Conservation (phyloP, 108 stramenopile species). For the Skeletonema tropicum region DNA sequence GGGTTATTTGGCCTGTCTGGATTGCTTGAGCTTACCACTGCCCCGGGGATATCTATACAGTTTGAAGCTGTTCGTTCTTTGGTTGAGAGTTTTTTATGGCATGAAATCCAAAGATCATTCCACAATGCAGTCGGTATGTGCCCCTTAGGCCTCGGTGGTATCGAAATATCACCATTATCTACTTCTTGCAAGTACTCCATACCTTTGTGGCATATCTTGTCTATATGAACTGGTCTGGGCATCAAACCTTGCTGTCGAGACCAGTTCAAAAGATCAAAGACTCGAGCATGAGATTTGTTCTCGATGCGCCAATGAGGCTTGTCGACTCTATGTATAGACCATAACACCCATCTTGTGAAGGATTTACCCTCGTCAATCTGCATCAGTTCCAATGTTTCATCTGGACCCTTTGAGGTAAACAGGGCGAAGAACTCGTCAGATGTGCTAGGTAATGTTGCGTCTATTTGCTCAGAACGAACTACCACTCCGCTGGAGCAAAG, state of each 20-base stretch:
- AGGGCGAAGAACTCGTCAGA: slow-evolving; percentile 14
- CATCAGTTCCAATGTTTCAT: background rate
- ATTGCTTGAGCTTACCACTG: slow-evolving; percentile 18
- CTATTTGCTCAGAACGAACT: background rate
- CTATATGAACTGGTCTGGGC: slow-evolving; percentile 15
- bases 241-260: slow-evolving; percentile 19
- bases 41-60: slow-evolving; percentile 45
- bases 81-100: slow-evolving; percentile 32
- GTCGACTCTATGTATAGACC: slow-evolving; percentile 26
- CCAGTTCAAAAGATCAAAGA: slow-evolving; percentile 46
- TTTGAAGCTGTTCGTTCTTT: slow-evolving; percentile 15
- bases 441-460: slow-evolving; percentile 15
- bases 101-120: slow-evolving; percentile 21
- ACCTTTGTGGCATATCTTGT: slow-evolving; percentile 42
- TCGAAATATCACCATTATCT: background rate
- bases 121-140: slow-evolving; percentile 17
- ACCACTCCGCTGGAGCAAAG: background rate
- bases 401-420: slow-evolving; percentile 4
- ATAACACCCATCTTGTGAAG: slow-evolving; percentile 30
- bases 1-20: slow-evolving; percentile 37
- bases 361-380: slow-evolving; percentile 5
- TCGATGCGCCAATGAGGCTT: slow-evolving; percentile 29
- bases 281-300: slow-evolving; percentile 28
- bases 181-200: slow-evolving; percentile 18
- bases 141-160: slow-evolving; percentile 5